Evolutionary conservation across 164 flowering plant genomes (phyloP).

Genomic region (Annona squamosa): DNA sequence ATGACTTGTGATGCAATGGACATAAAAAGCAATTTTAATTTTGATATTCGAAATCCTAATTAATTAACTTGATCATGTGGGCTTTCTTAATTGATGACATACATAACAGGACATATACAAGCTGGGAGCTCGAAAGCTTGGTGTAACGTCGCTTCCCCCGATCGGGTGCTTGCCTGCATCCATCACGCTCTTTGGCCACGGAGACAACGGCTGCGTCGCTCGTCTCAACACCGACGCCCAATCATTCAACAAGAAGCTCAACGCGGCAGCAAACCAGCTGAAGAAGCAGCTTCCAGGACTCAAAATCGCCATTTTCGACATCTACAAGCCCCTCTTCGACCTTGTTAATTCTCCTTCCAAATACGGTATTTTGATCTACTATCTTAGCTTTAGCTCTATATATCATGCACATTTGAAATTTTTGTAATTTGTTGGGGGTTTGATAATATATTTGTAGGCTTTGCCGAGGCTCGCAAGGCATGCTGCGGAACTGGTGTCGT

Average conservation of each 20-base stretch:
- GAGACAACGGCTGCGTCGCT: constrained; percentile 48
- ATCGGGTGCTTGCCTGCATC: constrained; percentile 79
- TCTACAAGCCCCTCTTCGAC: constrained; percentile 62
- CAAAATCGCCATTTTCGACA: constrained; percentile 69
- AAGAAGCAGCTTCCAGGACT: constrained; percentile 51
- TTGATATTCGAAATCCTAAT: too few species aligned
- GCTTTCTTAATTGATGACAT: background rate
- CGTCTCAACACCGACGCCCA: constrained; percentile 61
- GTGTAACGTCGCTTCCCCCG: constrained; percentile 85
- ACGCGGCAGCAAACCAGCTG: constrained; percentile 38
- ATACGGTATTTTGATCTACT: constrained; percentile 32
- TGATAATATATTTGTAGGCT: constrained; percentile 33
- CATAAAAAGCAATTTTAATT: too few species aligned
- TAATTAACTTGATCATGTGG: too few species aligned
- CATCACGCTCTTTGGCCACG: constrained; percentile 58
- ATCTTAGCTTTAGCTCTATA: too few species aligned
- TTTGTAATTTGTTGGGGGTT: background rate
- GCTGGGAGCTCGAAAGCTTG: constrained; percentile 75
- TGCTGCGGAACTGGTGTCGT: constrained; percentile 86
- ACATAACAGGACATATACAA: constrained; percentile 46
- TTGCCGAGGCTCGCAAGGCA: constrained; percentile 64
- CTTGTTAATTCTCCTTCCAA: constrained; percentile 46
- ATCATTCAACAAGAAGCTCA: constrained; percentile 63
- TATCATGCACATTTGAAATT: background rate
- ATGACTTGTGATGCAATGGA: too few species aligned